Evolutionary conservation across 2,329 filamentous ascomycete species (phyloP), one percentile per base, ranked within the genome.

Genomic region (Cladosporium colombiae): DNA sequence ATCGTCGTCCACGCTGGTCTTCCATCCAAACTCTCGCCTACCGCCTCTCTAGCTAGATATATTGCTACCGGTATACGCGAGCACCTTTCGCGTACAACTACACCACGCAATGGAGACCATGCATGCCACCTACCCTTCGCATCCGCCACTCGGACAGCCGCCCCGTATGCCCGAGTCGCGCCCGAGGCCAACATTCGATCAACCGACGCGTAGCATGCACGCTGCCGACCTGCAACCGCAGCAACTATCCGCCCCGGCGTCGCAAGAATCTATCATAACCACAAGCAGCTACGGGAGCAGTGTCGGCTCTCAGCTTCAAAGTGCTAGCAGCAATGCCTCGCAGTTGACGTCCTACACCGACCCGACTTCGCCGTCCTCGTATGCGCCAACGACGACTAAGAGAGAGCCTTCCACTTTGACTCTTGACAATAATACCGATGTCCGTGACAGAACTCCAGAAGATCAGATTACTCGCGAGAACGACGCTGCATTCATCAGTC

Each of bases 291-390:
- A 67, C 31, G 69, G 53, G 23, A 72, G 70, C 65, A 73, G 73
- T 56, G 68, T 68, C 16, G 37, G 18, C 27, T 64, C 64, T 21
- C 65, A 40, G 5, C 21, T 69, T 21, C 68, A 72, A n/a, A 68
- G 52, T 40, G 71, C 70, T 62, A 70, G 70, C 62, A 74, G 71
- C 69, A 72, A 72, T 33, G 50, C 70, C 50, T 74, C 74, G 63
- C 72, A 75, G 65, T 62, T 73, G 63, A 75, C 74, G 29, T 67
- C 65, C 67, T 72, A 71, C 65, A 75, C 75, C 68, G 73, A 73
- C 64, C 59, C 69, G 46, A 74, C 74, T 23, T 74, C 72, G 58
- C 72, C 73, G 5, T 66, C 67, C 11, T 72, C 71, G 35, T 67
- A 68, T 50, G 66, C 57, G 62, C 55, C 65, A 25, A 50, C 29